Base-by-base conservation (phyloP, 768 basidiomycete genomes). In the Cantharellus anzutake region DNA sequence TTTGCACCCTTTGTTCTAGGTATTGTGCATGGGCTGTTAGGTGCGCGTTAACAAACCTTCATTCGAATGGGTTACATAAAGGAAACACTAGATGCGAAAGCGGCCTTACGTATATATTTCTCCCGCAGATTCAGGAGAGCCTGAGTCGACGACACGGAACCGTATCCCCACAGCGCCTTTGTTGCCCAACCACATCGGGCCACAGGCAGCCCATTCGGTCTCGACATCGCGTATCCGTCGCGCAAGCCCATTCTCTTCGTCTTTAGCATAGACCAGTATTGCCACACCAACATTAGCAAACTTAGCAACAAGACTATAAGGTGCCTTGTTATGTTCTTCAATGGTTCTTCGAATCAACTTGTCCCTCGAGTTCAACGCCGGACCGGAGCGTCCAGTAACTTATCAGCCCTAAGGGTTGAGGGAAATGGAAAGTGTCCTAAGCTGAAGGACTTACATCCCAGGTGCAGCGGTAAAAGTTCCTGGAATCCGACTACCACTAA, bases 81-180 rank as follows among this genome's bases (percentile, higher is more conserved):
- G 35, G 5, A 41, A 41, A 7, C 38, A 11, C 44, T 16, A 50
- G 34, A 52, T n/a, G 16, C 29, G 35, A n/a, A 16, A 58, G 59
- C 29, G 60, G 55, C 77, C 86, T 68, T 72, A 93, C 90, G 90
- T 93, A 73, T 81, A 88, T 4, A 77, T 78, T 68, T 94, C 90
- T 60, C 86, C 87, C 2, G 71, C 51, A 3, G 73, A 70, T 4
- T 76, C 78, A 39, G 80, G 79, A 39, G 72, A 69, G 29, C 29
- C 38, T 55, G 7, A 11, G 4, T 73, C 74, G n/a, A 75, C 70
- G 29, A 92, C 75, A 56, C 84, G 80, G 69, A 98, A 83, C 44
- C 93, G 77, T 48, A 91, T 75, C 11, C 86, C 92, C 2, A 96
- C 91, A 0, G 89, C 93, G 37, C 90, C 91, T 71, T 98, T 98